Evolutionary conservation across 116 monocot species (phyloP).

Genomic region (Dioscorea cayenensis): DNA sequence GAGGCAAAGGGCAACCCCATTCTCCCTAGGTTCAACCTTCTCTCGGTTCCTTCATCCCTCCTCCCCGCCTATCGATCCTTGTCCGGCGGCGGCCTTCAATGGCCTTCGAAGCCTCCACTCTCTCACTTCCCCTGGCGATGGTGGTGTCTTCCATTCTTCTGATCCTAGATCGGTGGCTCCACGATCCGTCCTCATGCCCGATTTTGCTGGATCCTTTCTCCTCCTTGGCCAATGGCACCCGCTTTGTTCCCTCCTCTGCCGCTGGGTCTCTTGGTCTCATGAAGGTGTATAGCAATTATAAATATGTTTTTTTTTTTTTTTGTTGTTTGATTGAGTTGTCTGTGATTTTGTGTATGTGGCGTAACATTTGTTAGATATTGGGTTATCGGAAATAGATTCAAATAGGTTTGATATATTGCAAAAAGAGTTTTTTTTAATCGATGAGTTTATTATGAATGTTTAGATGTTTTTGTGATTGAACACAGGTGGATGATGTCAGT

Average conservation of each 20-base stretch:
- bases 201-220: background rate
- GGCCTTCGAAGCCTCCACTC: background rate
- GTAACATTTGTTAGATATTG: too few species aligned
- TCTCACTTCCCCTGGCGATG: background rate
- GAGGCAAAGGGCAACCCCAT: background rate
- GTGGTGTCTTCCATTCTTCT: background rate
- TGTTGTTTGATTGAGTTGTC: too few species aligned
- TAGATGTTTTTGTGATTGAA: too few species aligned
- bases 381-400: too few species aligned
- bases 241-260: background rate
- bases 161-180: background rate
- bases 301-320: too few species aligned
- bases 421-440: too few species aligned
- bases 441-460: too few species aligned
- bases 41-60: background rate
- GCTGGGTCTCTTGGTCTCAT: background rate
- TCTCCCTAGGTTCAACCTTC: background rate
- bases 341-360: too few species aligned
- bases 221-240: background rate
- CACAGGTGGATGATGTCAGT: too few species aligned
- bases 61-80: background rate
- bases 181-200: background rate
- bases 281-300: background rate
- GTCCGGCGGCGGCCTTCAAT: background rate
- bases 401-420: too few species aligned